phyloP scores from a whole-genome alignment of 768 basidiomycete genomes.

The Boletus insuetus region DNA sequence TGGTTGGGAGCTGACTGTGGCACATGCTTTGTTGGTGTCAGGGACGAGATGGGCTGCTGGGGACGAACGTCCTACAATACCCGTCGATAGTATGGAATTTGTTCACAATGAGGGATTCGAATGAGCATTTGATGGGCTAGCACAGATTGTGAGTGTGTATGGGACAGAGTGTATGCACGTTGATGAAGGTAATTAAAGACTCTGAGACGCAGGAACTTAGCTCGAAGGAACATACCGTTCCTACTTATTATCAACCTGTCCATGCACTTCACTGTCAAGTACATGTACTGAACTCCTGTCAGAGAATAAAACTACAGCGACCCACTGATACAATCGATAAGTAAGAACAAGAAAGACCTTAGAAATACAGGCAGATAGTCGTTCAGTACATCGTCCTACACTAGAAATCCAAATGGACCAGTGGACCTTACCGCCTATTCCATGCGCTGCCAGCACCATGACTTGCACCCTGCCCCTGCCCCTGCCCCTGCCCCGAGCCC shows the following conservation, averaged over 20 bases:
- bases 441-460: background rate
- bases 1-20: constrained; percentile 59
- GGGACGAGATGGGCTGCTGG: constrained; percentile 51
- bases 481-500: background rate
- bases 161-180: too few relatives aligned
- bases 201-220: too few relatives aligned
- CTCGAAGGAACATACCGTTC: too few relatives aligned
- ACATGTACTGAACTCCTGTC: too few relatives aligned
- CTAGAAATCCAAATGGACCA: background rate
- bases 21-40: constrained; percentile 71
- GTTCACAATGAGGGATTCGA: constrained; percentile 74
- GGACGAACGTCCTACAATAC: constrained; percentile 55
- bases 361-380: constrained; percentile 6
- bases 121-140: constrained; percentile 56
- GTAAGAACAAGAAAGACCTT: background rate
- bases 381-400: background rate
- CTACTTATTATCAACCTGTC: too few relatives aligned
- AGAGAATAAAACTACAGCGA: too few relatives aligned
- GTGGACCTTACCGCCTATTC: constrained; percentile 9
- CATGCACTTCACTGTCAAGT: too few relatives aligned
- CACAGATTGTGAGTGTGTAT: too few relatives aligned
- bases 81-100: constrained; percentile 76
- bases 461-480: too few relatives aligned
- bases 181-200: too few relatives aligned
- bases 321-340: constrained; percentile 1